Evolutionary conservation across 1,284 basidiomycete species (phyloP).

Genomic region (Puccinia hordei): DNA sequence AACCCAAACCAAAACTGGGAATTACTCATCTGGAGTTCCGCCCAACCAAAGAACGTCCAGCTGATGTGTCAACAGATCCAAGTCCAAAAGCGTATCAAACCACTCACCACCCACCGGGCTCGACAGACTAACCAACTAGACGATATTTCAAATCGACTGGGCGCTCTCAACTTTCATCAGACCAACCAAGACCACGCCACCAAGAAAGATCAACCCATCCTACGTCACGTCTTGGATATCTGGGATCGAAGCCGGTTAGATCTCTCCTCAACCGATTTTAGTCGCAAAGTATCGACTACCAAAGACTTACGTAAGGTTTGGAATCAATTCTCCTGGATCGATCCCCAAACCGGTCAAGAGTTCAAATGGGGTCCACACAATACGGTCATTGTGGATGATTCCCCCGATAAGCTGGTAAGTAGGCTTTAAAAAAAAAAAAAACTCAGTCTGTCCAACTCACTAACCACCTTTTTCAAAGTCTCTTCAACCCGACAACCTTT

Average conservation of each 20-base stretch:
- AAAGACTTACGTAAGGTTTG: slow-evolving; percentile 42
- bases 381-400: slow-evolving; percentile 46
- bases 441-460: neutral
- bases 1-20: slow-evolving; percentile 62
- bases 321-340: slow-evolving; percentile 2
- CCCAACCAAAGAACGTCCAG: slow-evolving; percentile 74
- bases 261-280: slow-evolving; percentile 8
- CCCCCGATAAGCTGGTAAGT: slow-evolving; percentile 42
- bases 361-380: slow-evolving; percentile 26
- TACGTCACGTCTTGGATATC: slow-evolving; percentile 13
- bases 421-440: neutral
- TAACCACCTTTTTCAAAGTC: neutral
- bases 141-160: slow-evolving; percentile 34
- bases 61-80: slow-evolving; percentile 60
- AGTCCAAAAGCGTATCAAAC: slow-evolving; percentile 2
- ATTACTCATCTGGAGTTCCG: slow-evolving; percentile 83
- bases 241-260: slow-evolving; percentile 33
- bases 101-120: neutral
- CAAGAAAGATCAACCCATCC: neutral
- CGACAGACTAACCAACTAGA: neutral
- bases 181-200: no score
- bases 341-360: slow-evolving; percentile 8
- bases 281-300: slow-evolving; percentile 25
- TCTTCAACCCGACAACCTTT: slow-evolving; percentile 40
- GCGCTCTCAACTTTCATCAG: slow-evolving; percentile 22